phyloP scores from a whole-genome alignment of 495 filamentous ascomycete species.

The Xylaria flabelliformis region DNA sequence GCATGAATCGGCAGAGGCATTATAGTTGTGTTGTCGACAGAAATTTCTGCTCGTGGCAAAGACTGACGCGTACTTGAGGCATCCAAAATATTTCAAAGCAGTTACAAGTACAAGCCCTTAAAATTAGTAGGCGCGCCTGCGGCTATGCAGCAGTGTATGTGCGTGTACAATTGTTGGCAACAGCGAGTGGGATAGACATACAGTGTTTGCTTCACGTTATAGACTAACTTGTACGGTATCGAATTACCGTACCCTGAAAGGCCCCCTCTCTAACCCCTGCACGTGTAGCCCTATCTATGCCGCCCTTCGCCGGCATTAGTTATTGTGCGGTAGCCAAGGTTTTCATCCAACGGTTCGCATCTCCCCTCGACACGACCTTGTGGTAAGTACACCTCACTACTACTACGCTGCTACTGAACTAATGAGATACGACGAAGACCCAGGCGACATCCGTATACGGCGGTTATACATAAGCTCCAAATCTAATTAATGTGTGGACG shows the following conservation, averaged over 20 bases:
- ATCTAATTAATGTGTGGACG: neutral
- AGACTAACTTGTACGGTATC: neutral
- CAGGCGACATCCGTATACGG: neutral
- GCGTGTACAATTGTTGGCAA: no score
- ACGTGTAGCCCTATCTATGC: constrained; percentile 11
- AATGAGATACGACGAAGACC: neutral
- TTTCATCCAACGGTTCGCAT: neutral
- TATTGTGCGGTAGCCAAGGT: neutral
- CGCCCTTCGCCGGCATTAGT: neutral
- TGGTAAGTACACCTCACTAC: neutral
- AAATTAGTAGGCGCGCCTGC: neutral
- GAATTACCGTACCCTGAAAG: constrained; percentile 15
- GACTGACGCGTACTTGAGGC: constrained; percentile 24
- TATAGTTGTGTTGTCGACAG: neutral
- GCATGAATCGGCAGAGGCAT: constrained; percentile 1
- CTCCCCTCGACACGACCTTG: neutral
- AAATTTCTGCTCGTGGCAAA: neutral
- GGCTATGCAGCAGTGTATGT: neutral
- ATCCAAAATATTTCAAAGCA: neutral
- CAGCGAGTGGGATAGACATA: neutral
- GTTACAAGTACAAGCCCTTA: no score
- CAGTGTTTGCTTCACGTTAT: neutral
- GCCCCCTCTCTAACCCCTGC: neutral
- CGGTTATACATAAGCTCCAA: neutral
- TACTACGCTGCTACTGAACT: neutral